These are phyloP conservation scores for Verticillium longisporum DNA, from an alignment of 2,329 filamentous ascomycete species.

Conservation along the genomic window DNA sequence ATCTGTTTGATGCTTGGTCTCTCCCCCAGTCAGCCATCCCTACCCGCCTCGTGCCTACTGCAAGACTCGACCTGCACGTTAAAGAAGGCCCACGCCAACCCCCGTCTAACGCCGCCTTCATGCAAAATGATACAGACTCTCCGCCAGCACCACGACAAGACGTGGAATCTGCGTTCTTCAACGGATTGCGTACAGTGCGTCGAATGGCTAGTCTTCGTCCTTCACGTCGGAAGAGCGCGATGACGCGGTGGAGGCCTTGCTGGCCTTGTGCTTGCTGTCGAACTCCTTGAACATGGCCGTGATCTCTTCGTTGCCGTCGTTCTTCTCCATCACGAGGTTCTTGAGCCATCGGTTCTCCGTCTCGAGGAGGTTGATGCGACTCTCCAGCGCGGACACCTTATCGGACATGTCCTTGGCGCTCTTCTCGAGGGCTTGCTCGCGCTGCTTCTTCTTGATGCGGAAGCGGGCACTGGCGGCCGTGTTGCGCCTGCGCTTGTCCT, in stretches of 20 bases:
- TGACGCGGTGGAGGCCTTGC: slow-evolving; percentile 20
- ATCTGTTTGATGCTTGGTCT: not conserved
- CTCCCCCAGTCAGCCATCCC: not conserved
- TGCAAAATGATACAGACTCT: slow-evolving; percentile 2
- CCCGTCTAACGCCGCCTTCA: slow-evolving; percentile 1
- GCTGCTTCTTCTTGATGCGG: slow-evolving; percentile 93
- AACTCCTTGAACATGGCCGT: slow-evolving; percentile 46
- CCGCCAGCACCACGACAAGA: not conserved
- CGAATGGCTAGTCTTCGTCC: slow-evolving; percentile 8
- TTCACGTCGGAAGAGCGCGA: slow-evolving; percentile 11
- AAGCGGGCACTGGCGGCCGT: slow-evolving; percentile 85
- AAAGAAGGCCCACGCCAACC: not conserved
- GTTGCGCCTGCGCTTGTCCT: slow-evolving; percentile 85
- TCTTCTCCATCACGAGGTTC: slow-evolving; percentile 76
- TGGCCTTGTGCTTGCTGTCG: slow-evolving; percentile 27
- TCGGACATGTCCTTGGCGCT: slow-evolving; percentile 78
- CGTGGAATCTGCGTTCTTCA: not conserved
- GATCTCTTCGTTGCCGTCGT: slow-evolving; percentile 53
- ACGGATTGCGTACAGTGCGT: not conserved
- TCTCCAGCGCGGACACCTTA: slow-evolving; percentile 67
- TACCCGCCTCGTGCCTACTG: not conserved
- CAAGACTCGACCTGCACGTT: not conserved
- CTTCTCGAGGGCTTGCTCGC: slow-evolving; percentile 77
- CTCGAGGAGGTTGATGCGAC: slow-evolving; percentile 68
- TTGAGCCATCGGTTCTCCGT: slow-evolving; percentile 79